These are phyloP conservation scores for Macrolepiota fuliginosa DNA, from an alignment of 768 basidiomycete species.

Conservation along the genomic window DNA sequence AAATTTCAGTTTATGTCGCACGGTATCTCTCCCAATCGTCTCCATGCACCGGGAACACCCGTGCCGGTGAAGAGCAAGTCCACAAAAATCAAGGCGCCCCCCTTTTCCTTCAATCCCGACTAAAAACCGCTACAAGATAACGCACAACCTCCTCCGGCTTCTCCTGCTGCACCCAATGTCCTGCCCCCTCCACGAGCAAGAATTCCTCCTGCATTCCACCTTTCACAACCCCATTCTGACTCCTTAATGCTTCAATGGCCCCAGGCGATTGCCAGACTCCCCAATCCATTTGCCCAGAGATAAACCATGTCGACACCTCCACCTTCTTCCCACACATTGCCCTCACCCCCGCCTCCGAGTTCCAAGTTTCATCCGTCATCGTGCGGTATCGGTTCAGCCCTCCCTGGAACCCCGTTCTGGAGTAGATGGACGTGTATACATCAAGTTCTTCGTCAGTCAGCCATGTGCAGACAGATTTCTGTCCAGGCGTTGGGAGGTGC, in stretches of 20 bases:
- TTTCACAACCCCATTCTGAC: constrained; percentile 25
- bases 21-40: background rate
- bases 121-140: constrained; percentile 36
- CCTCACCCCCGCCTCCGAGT: constrained; percentile 43
- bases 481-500: constrained; percentile 29
- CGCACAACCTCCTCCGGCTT: constrained; percentile 39
- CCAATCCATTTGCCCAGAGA: constrained; percentile 59
- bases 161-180: constrained; percentile 68
- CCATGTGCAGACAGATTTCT: constrained; percentile 36
- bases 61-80: background rate
- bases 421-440: constrained; percentile 48
- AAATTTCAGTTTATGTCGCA: background rate
- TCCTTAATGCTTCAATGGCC: constrained; percentile 42
- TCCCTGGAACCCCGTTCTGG: constrained; percentile 60
- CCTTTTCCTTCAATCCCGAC: background rate
- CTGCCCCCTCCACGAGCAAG: constrained; percentile 52
- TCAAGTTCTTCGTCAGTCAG: constrained; percentile 44
- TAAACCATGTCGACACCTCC: constrained; percentile 53
- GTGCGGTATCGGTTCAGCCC: constrained; percentile 57
- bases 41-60: background rate
- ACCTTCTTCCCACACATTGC: constrained; percentile 36
- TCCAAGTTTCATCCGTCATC: constrained; percentile 30
- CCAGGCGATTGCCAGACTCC: constrained; percentile 56
- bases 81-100: background rate
- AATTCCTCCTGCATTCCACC: constrained; percentile 30